Evolutionary conservation across 2,329 filamentous ascomycete species (phyloP), one percentile per base, ranked within the genome.

Genomic region (Penicillium thymicola): DNA sequence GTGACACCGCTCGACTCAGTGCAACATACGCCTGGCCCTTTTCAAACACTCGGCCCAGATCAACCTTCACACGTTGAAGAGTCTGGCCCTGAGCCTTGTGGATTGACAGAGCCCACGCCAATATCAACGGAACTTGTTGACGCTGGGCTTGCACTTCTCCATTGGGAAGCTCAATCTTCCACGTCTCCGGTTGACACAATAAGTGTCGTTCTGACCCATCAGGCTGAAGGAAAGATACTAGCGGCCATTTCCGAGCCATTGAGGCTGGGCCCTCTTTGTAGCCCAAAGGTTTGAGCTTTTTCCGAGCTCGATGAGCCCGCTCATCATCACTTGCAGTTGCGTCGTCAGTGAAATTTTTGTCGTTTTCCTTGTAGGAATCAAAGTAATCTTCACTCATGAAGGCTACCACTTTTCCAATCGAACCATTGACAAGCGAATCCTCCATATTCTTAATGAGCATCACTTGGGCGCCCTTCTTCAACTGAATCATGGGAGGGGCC

Each of bases 381-480:
- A 87, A 89, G 28, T 79, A 83, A 42, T 78, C 77, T 62, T 88
- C 84, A 51, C 81, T 85, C 87, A 92, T 92, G 73, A 96, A 96
- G 6, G 82, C 85, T 13, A 88, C 82, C 5, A 99, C 89, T 59
- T 89, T 92, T 25, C 94, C 94, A 10, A 99, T 81, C 0, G 93
- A 96, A 5, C 94, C 94, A 69, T 99, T 99, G 64, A 97, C 94
- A 0, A 99, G 82, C 0, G 85, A 87, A 38, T 96, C 91, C 69
- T 99, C 94, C 76, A 97, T 88, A 67, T 99, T 99, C 75, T 99
- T 99, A 80, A 99, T 97, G n/a, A 99, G 80, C 94, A 99, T 99
- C 43, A 99, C 95, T 71, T 99, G 95, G 0, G 94, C 90, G 10
- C 92, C 90, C 60, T 94, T 88, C 73, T 97, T 97, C 30, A 99